Percentiles rank a stretch among this genome's conserved stretches.
Conservation (phyloP, 371 early-diverging fungal species). For the Mucor velutinosus region DNA sequence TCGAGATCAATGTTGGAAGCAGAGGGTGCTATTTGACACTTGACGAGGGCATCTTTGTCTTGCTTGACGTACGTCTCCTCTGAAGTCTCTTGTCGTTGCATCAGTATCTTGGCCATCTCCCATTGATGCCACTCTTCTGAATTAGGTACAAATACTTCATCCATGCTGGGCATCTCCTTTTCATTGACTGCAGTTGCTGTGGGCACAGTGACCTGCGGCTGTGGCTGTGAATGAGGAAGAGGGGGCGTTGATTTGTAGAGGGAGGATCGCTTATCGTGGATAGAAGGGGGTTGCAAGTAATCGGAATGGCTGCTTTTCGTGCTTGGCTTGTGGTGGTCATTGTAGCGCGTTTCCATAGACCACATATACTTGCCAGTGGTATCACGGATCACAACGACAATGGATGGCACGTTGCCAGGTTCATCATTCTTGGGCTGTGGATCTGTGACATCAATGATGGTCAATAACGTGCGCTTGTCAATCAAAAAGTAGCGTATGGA, state of each 20-base stretch:
- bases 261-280: neutral
- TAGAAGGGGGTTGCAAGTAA: neutral
- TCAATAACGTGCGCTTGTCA: constrained; percentile 67
- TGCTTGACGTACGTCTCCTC: neutral
- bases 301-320: neutral
- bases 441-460: constrained; percentile 39
- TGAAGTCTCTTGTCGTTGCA: constrained; percentile 30
- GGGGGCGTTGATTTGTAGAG: neutral
- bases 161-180: constrained; percentile 42
- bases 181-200: constrained; percentile 28
- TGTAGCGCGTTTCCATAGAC: constrained; percentile 59
- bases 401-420: constrained; percentile 35
- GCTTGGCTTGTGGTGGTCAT: constrained; percentile 24
- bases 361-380: constrained; percentile 74
- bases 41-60: neutral
- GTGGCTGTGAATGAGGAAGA: neutral
- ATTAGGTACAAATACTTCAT: constrained; percentile 35
- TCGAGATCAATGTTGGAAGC: constrained; percentile 26
- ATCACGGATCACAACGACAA: constrained; percentile 65
- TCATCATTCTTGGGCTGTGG: constrained; percentile 7
- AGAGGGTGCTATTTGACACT: constrained; percentile 16
- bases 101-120: constrained; percentile 31
- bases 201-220: constrained; percentile 9
- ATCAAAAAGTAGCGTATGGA: constrained; percentile 67
- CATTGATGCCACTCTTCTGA: constrained; percentile 42